These are phyloP conservation scores for Trichophyton rubrum DNA, from an alignment of 2,329 filamentous ascomycete species.

Conservation along the genomic window DNA sequence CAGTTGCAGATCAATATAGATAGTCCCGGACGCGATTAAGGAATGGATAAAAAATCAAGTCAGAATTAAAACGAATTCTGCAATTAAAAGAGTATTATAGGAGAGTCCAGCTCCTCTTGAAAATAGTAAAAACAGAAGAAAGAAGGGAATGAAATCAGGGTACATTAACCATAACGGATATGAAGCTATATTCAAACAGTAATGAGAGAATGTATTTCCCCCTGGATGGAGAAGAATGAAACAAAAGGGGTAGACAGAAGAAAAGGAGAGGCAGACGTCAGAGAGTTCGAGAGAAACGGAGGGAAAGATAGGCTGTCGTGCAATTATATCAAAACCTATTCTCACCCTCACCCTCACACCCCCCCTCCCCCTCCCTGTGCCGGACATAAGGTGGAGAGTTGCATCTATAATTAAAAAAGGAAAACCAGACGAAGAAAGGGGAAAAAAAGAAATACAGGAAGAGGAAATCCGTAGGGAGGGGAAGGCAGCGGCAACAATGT, in stretches of 20 bases:
- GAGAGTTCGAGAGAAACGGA: not conserved
- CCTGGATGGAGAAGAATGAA: not conserved
- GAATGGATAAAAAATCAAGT: not conserved
- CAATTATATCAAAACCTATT: not conserved
- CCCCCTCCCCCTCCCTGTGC: not conserved
- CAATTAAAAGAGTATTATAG: slow-evolving; percentile 3
- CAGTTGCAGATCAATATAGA: not conserved
- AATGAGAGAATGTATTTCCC: not conserved
- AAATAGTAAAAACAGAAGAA: not conserved
- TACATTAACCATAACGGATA: not conserved
- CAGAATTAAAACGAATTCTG: not conserved
- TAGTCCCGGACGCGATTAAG: not conserved
- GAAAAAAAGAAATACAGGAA: not conserved
- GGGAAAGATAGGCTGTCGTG: not conserved
- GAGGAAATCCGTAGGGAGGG: not conserved
- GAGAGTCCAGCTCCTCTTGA: slow-evolving; percentile 2
- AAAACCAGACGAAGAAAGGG: not conserved
- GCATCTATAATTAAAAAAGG: not conserved
- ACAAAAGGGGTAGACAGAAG: not conserved
- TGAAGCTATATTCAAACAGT: not conserved
- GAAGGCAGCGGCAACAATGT: not conserved
- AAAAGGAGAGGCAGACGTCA: not conserved
- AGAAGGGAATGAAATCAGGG: not conserved
- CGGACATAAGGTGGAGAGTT: not conserved
- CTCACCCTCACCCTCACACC: too few species aligned